Evolutionary conservation across 2,329 filamentous ascomycete genomes (phyloP), one percentile per base, ranked within the genome.

Genomic region (Xylaria sp.): DNA sequence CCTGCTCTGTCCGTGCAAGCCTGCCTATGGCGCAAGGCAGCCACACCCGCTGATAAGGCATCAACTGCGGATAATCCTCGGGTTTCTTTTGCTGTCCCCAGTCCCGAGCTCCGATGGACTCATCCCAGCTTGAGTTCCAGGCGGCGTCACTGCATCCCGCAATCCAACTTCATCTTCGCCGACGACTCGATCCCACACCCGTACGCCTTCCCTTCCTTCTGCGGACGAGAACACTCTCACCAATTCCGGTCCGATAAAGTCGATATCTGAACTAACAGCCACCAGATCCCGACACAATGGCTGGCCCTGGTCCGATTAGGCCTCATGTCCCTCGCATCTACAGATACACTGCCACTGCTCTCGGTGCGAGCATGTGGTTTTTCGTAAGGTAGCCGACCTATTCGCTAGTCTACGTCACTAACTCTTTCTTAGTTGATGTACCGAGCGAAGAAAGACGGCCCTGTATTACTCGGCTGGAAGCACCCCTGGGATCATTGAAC

Each of bases 331-430:
- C 77, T 38, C 73, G 74, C 46, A 71, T 96, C 63, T 96, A 97
- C 80, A 86, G 91, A 71, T 89, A 93, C 74, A 84, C 87, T 54
- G 93, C 90, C 43, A 97, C 91, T 41, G 90, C 88, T 58, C 81
- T 99, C 60, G 90, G 92, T 65, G 94, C 94, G 50, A 90, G 89
- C 77, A 99, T 97, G 94, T 99, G 94, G 94, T 97, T 99, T 78
- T 99, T 94, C 75, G 92, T 97, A 84, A 71, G 89, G 79, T 51
- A 56, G 54, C 42, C 20, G 52, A 16, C 11, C 8, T 21, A 11
- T 7, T 17, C 13, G 22, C 20, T 19, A 8, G 9, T 34, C 20
- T 20, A 16, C n/a, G 20, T 22, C 44, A 51, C 59, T 64, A 51
- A 63, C 39, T 24, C 48, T n/a, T 7, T n/a, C 56, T 37, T 68